These are phyloP conservation scores for Trichosporon ovoides DNA, from an alignment of 1,284 basidiomycete genomes.

Conservation along the genomic window DNA sequence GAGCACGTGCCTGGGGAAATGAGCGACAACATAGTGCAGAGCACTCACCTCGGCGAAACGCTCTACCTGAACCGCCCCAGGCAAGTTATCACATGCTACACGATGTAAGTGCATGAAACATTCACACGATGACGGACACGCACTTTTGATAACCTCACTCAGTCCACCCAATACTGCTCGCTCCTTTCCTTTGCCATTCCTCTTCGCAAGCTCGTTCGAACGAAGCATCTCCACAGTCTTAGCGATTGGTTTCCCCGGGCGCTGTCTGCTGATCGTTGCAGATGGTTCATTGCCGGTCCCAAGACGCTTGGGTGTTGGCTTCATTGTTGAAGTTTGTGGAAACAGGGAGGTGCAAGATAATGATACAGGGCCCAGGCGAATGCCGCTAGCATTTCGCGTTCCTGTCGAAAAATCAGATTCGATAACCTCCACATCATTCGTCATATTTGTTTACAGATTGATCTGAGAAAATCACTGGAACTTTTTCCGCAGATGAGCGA, in stretches of 20 bases:
- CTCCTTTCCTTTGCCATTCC: conserved; percentile 35
- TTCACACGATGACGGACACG: not conserved
- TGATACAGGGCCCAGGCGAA: too few species aligned
- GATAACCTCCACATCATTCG: not conserved
- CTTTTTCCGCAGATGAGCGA: too few species aligned
- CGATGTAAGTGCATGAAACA: conserved; percentile 2
- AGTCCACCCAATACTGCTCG: conserved; percentile 27
- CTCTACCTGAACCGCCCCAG: conserved; percentile 74
- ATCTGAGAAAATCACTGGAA: too few species aligned
- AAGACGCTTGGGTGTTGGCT: not conserved
- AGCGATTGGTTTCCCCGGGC: conserved; percentile 26
- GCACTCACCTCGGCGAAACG: conserved; percentile 69
- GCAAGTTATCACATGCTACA: conserved; percentile 59
- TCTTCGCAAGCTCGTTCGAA: conserved; percentile 18
- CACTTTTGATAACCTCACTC: conserved; percentile 28
- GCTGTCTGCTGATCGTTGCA: not conserved
- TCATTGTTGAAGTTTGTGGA: conserved; percentile 2
- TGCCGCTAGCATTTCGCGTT: too few species aligned
- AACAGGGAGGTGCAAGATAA: not conserved
- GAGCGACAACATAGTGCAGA: not conserved
- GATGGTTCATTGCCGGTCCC: not conserved
- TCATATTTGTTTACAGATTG: too few species aligned
- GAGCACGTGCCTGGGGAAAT: conserved; percentile 62
- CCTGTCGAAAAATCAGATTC: too few species aligned
- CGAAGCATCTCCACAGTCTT: conserved; percentile 34